These are phyloP conservation scores for Groenewaldozyma tartarivorans DNA, from an alignment of 805 yeast genomes.

Conservation along the genomic window DNA sequence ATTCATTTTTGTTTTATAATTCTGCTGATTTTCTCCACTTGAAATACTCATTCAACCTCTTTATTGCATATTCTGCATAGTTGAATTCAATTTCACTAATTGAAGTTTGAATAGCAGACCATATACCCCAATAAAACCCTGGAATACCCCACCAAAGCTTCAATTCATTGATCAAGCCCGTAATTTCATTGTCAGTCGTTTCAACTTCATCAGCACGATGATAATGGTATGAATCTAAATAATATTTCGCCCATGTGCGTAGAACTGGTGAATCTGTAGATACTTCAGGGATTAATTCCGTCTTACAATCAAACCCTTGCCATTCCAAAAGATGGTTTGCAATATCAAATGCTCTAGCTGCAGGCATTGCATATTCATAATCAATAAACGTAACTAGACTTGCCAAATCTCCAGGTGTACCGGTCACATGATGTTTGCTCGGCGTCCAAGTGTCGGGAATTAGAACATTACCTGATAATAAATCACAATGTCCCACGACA, in stretches of 20 bases:
- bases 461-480: conserved; percentile 64
- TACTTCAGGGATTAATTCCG: conserved; percentile 49
- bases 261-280: conserved; percentile 33
- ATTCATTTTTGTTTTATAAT: not conserved
- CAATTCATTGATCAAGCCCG: conserved; percentile 45
- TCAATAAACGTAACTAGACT: conserved; percentile 52
- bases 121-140: conserved; percentile 77
- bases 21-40: conserved; percentile 39
- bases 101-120: conserved; percentile 69
- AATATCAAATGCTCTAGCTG: conserved; percentile 79
- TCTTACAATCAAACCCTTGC: conserved; percentile 77
- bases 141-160: conserved; percentile 63
- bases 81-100: conserved; percentile 66
- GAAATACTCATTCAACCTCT: conserved; percentile 59
- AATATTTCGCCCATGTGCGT: conserved; percentile 50
- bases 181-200: conserved; percentile 26
- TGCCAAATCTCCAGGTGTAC: conserved; percentile 5
- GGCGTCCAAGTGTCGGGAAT: conserved; percentile 37
- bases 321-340: conserved; percentile 94
- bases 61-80: conserved; percentile 49
- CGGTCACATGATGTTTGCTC: conserved; percentile 1
- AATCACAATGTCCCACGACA: conserved; percentile 64
- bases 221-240: conserved; percentile 31
- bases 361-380: conserved; percentile 91
- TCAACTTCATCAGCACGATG: conserved; percentile 5